phyloP scores from a whole-genome alignment of 805 yeast genomes.

The Metschnikowia noctiluminum region DNA sequence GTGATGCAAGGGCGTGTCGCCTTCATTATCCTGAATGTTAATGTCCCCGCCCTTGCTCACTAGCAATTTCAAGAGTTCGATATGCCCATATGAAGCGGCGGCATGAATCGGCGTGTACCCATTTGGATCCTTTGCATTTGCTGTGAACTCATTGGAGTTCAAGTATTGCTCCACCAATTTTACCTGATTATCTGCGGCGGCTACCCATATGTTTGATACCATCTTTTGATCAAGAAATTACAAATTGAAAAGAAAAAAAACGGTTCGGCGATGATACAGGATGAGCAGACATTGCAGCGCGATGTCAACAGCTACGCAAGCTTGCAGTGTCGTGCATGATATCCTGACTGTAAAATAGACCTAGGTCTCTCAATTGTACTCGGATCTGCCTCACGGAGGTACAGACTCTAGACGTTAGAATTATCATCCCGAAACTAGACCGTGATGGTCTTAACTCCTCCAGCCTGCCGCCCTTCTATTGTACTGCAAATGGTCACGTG shows the following conservation, averaged over 20 bases:
- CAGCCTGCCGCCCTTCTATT: too few species aligned
- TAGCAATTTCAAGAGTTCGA: conserved; percentile 58
- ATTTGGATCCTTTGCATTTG: conserved; percentile 81
- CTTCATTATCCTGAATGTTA: conserved; percentile 80
- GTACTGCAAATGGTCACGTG: too few species aligned
- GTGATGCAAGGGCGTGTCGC: conserved; percentile 94
- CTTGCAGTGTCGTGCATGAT: too few species aligned
- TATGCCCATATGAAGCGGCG: conserved; percentile 89
- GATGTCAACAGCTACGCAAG: background rate
- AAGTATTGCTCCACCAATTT: conserved; percentile 56
- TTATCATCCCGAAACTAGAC: too few species aligned
- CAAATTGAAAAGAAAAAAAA: background rate
- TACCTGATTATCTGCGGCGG: conserved; percentile 81
- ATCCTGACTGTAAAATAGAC: too few species aligned
- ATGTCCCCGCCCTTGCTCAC: conserved; percentile 69
- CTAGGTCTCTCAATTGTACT: too few species aligned
- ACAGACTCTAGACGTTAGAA: too few species aligned
- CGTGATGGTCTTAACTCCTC: too few species aligned
- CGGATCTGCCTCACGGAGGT: too few species aligned
- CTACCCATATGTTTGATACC: conserved; percentile 82
- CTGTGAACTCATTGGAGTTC: conserved; percentile 47
- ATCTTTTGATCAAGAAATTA: conserved; percentile 13
- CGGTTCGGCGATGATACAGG: conserved; percentile 5
- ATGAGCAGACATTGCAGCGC: conserved; percentile 5
- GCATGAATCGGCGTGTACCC: conserved; percentile 98